Base-by-base conservation (phyloP, 148 eudicot species). In the Cornus suecica region DNA sequence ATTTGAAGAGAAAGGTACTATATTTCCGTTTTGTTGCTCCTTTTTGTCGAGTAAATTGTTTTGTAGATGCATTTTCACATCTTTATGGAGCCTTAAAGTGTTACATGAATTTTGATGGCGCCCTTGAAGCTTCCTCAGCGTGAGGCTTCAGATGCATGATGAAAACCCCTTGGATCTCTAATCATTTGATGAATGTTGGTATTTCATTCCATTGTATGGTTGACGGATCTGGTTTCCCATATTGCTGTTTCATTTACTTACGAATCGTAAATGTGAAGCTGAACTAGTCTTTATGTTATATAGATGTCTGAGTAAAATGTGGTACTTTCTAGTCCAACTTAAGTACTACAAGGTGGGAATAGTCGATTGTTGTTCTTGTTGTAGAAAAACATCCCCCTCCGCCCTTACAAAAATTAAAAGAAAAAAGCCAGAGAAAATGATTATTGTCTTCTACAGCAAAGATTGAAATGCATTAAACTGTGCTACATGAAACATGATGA, bases 1-100 rank as follows among this genome's bases (percentile, higher is more conserved):
- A 95, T 80, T 87, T 95, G 81, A 92, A 95, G 90, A 74, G 61
- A 77, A 95, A 95, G 94, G 99, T 95, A 70, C 8, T 61, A 15
- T 37, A 5, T 30, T 41, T 15, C 41, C 48, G 65, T 41, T 51
- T 65, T 34, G 29, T 25, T 75, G 18, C 20, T 3, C 3, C 15
- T 18, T 48, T 48, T 48, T 16, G 20, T 48, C 4, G 54, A 48
- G 20, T 48, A 37, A 37, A 37, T 37, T 37, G 42, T 37, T 5
- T 1, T 37, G 42, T 10, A 37, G 0, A 37, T 37, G 42, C 42
- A 37, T 37, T 37, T 4, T 37, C 42, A 37, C 42, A 37, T 37
- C 9, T 37, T 37, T 10, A 37, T 37, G 42, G 42, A 37, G 7
- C 42, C 42, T 37, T 37, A 37, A 37, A 37, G 42, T 10, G 6